Base-by-base conservation (phyloP, 225 moss, liverwort and hornwort species). In the Marchantia polymorpha region DNA sequence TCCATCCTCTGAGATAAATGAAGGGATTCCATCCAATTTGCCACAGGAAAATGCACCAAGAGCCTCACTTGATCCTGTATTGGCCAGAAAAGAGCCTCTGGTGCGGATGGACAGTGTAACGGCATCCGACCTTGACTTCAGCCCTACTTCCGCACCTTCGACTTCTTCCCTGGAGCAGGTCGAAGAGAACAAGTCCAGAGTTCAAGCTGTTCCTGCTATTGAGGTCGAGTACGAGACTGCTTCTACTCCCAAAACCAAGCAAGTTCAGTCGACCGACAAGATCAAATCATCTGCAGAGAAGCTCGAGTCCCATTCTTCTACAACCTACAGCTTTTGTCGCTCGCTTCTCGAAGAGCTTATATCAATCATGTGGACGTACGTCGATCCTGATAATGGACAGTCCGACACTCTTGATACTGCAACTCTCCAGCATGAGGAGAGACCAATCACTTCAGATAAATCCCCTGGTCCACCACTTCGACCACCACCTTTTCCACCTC, bases 301-400 rank as follows among this genome's bases (percentile, higher is more conserved):
- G 7, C 27, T 14, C 17, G 23, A 6, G 29, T 54, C 54, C 7
- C 53, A 0, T 26, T 14, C 27, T 14, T 29, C 27, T 54, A 53
- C 53, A 10, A 73, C 0, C 13, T 52, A 73, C 29, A 5, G 7
- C 16, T 55, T 23, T 27, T 73, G 73, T 49, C 51, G 12, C 27
- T 73, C 54, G n/a, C 27, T 73, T 29, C 27, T 73, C 0, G 27
- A 54, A 29, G 73, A 73, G 14, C 54, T 73, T 73, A 11, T 71
- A 16, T 73, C 53, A 14, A 25, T 73, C 29, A 1, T 51, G n/a
- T 31, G 49, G 5, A 71, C n/a, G 7, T 71, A 71, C 19, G 73
- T 53, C 16, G 15, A 73, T 29, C 52, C 56, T 56, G 53, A 73
- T 72, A 22, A 72, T 53, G 26, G 13, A 10, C 6, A 14, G 22